phyloP scores from a whole-genome alignment of 176 grass and related monocot genomes.

The Oryza meridionalis region DNA sequence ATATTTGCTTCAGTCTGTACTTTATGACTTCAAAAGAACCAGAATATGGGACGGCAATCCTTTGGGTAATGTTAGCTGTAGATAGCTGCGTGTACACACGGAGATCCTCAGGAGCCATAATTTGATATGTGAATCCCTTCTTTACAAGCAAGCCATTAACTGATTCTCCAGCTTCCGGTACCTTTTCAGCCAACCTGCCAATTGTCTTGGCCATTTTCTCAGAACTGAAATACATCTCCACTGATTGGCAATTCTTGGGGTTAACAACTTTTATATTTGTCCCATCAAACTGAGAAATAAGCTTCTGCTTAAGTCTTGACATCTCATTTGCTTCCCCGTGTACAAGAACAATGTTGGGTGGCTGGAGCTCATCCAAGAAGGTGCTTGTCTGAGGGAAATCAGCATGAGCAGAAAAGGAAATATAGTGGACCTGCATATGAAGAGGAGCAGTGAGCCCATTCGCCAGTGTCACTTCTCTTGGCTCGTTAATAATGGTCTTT shows the following conservation, averaged over 20 bases:
- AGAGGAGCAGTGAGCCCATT: slow-evolving; percentile 90
- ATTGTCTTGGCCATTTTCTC: slow-evolving; percentile 97
- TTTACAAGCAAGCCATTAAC: slow-evolving; percentile 83
- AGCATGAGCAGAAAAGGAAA: slow-evolving; percentile 95
- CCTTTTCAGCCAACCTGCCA: slow-evolving; percentile 78
- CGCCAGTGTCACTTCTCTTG: slow-evolving; percentile 90
- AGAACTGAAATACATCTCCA: slow-evolving; percentile 86
- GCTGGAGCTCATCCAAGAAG: slow-evolving; percentile 80
- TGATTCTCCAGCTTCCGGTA: slow-evolving; percentile 63
- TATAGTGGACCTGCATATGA: slow-evolving; percentile 91
- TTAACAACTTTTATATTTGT: slow-evolving; percentile 74
- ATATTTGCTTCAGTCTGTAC: slow-evolving; percentile 92
- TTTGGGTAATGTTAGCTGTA: slow-evolving; percentile 82
- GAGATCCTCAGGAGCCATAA: slow-evolving; percentile 93
- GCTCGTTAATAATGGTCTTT: slow-evolving; percentile 92
- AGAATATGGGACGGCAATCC: slow-evolving; percentile 74
- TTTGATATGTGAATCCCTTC: slow-evolving; percentile 96
- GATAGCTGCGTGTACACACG: slow-evolving; percentile 85
- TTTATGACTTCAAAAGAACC: slow-evolving; percentile 86
- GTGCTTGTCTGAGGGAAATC: slow-evolving; percentile 89
- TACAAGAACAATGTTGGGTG: slow-evolving; percentile 94
- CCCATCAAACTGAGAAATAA: slow-evolving; percentile 74
- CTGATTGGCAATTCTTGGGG: slow-evolving; percentile 92
- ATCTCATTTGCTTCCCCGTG: slow-evolving; percentile 97
- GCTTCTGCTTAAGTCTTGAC: slow-evolving; percentile 91